A percentile compares a stretch with the other conserved stretches of the same genome.
These are phyloP conservation scores for Fusarium siculi DNA, from an alignment of 2,329 filamentous ascomycete genomes.

Conservation along the genomic window DNA sequence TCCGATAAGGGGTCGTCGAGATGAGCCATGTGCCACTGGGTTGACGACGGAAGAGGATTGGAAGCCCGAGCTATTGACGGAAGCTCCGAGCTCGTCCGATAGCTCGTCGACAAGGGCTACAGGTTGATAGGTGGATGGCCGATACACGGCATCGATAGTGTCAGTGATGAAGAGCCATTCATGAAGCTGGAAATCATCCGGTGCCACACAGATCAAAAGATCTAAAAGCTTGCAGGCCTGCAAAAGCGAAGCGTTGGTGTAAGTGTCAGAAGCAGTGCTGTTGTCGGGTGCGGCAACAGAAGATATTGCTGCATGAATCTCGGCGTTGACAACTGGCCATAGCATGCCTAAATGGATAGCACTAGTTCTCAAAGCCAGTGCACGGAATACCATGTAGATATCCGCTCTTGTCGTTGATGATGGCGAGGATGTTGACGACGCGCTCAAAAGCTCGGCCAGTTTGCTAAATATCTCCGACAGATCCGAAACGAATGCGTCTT, in stretches of 20 bases:
- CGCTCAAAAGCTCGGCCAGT: constrained; percentile 84
- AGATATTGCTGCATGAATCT: constrained; percentile 82
- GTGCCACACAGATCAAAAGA: constrained; percentile 83
- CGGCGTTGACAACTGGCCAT: constrained; percentile 90
- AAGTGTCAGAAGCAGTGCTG: constrained; percentile 73
- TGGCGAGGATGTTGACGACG: constrained; percentile 88
- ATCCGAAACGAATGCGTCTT: constrained; percentile 84
- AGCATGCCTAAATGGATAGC: constrained; percentile 82
- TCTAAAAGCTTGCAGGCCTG: constrained; percentile 96
- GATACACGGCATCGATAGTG: constrained; percentile 95
- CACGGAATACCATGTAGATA: constrained; percentile 87
- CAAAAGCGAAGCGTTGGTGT: constrained; percentile 79
- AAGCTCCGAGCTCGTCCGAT: constrained; percentile 75
- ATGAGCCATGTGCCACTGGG: constrained; percentile 49
- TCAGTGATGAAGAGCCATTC: constrained; percentile 98
- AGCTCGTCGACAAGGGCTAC: constrained; percentile 86
- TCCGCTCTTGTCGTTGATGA: constrained; percentile 91
- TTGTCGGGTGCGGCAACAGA: constrained; percentile 76
- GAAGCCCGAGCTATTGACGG: constrained; percentile 46
- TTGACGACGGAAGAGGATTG: constrained; percentile 53
- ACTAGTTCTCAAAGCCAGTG: constrained; percentile 81
- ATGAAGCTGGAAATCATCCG: constrained; percentile 97
- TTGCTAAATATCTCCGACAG: constrained; percentile 81
- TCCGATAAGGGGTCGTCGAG: constrained; percentile 62
- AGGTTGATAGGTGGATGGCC: constrained; percentile 74